Evolutionary conservation across 768 basidiomycete species (phyloP).

Genomic region (Rhodotorula taiwanensis): DNA sequence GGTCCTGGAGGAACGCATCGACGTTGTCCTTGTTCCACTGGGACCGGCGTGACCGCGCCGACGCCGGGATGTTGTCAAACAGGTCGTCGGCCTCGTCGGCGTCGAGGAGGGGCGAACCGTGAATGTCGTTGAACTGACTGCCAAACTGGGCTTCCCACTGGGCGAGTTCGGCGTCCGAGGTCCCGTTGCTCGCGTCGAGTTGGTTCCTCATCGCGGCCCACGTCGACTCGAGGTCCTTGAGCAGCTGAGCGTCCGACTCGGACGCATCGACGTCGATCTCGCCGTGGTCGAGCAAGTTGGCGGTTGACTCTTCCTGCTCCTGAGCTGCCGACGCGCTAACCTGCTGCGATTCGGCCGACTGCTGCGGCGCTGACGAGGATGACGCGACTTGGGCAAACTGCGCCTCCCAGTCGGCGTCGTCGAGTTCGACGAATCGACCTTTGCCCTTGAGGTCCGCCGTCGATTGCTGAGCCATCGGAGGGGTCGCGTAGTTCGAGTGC

Average conservation of each 20-base stretch:
- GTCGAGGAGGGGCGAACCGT: constrained; percentile 29
- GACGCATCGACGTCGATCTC: constrained; percentile 27
- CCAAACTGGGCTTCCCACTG: constrained; percentile 43
- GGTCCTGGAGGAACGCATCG: constrained; percentile 32
- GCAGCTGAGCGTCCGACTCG: constrained; percentile 33
- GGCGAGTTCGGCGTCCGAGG: constrained; percentile 33
- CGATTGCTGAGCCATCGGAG: background rate
- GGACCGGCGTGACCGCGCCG: background rate
- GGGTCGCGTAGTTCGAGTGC: background rate
- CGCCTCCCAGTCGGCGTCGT: constrained; percentile 40
- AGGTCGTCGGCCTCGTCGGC: constrained; percentile 16
- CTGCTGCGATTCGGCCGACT: background rate
- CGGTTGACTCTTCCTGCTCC: constrained; percentile 4
- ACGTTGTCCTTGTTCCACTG: constrained; percentile 37
- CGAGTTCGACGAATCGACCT: constrained; percentile 48
- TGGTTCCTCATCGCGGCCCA: constrained; percentile 34
- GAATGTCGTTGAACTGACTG: constrained; percentile 39
- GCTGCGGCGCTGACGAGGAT: background rate
- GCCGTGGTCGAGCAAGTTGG: constrained; percentile 26
- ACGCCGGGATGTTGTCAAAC: constrained; percentile 10
- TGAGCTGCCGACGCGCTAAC: background rate
- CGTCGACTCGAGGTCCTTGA: constrained; percentile 37
- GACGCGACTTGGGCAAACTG: constrained; percentile 31
- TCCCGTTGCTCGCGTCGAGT: constrained; percentile 7
- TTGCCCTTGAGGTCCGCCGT: constrained; percentile 57